These are phyloP conservation scores for Cucumis melo DNA, from an alignment of 306 rosid genomes.

Conservation along the genomic window DNA sequence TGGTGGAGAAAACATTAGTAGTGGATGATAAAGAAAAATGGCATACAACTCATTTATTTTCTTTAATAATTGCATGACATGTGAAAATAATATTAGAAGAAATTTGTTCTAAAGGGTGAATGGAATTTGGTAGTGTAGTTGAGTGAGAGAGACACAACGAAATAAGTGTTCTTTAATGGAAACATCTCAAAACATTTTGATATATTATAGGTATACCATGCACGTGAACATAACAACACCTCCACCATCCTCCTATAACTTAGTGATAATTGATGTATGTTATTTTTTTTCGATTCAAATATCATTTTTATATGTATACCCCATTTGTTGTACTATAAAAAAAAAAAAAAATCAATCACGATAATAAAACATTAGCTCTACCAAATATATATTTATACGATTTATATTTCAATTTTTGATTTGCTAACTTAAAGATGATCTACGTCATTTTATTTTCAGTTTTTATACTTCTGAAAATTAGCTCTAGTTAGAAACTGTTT, in stretches of 20 bases:
- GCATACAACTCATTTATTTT: slow-evolving; percentile 1
- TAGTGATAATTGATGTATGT: no score
- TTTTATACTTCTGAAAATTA: no score
- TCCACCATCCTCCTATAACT: no score
- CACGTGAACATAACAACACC: neutral
- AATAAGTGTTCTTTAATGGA: neutral
- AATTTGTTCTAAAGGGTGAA: neutral
- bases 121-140: neutral
- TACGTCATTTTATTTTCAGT: no score
- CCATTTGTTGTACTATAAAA: no score
- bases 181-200: neutral
- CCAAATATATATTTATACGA: no score
- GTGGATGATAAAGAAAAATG: neutral
- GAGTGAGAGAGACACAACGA: neutral
- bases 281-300: no score
- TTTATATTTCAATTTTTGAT: no score
- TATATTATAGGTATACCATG: neutral
- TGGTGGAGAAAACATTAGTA: neutral
- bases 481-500: no score
- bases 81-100: neutral
- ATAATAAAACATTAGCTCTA: neutral
- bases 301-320: no score
- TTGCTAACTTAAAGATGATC: no score
- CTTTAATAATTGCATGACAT: neutral
- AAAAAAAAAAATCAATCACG: no score